Percentiles rank a stretch among this genome's conserved stretches.
phyloP scores from a whole-genome alignment of 345 rosid genomes.

The Cardiospermum halicacabum region DNA sequence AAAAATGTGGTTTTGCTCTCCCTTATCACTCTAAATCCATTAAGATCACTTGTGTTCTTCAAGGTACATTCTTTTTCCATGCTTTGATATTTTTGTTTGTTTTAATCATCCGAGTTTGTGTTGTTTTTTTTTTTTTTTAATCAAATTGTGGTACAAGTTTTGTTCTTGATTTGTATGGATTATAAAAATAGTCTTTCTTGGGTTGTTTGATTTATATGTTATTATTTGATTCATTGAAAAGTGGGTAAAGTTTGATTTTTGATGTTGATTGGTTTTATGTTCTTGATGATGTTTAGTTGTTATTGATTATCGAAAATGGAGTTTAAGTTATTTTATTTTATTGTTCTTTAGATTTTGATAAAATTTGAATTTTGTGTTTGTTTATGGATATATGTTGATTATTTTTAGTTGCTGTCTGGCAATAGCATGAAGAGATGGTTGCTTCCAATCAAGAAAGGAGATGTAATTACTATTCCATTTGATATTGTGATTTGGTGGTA shows the following conservation, averaged over 20 bases:
- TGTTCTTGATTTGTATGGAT: no score
- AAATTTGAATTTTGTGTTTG: no score
- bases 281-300: neutral
- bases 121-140: neutral
- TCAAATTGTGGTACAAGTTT: neutral
- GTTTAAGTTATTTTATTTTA: neutral
- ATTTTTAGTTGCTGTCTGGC: conserved; percentile 44
- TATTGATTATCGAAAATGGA: neutral
- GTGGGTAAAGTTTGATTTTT: no score
- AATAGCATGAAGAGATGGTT: conserved; percentile 71
- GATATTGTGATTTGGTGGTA: conserved; percentile 94
- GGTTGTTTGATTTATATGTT: no score
- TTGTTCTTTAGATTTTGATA: neutral
- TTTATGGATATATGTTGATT: no score
- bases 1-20: conserved; percentile 74
- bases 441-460: conserved; percentile 73
- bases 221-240: no score
- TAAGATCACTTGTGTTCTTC: conserved; percentile 87
- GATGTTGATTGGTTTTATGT: neutral
- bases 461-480: conserved; percentile 82
- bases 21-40: conserved; percentile 86
- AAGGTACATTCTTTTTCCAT: conserved; percentile 34
- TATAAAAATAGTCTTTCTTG: neutral
- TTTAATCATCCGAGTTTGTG: neutral
- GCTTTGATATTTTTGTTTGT: neutral